Evolutionary conservation across 78 protist genomes (phyloP).

Genomic region (Dictyostelium firmibasis): DNA sequence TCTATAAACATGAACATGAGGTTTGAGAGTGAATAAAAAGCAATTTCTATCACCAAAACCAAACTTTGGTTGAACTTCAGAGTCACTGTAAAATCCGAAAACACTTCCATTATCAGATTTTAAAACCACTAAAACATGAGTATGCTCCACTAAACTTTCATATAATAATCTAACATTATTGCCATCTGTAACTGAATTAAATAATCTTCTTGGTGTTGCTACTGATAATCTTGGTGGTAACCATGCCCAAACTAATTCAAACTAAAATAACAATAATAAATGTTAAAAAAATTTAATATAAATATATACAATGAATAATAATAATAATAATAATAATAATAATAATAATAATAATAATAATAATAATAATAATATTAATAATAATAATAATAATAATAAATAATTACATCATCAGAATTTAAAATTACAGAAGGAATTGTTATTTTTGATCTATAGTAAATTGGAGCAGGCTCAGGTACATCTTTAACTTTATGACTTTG

Average conservation of each 20-base stretch:
- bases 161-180: slow-evolving; percentile 17
- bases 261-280: neutral
- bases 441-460: slow-evolving; percentile 50
- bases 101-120: slow-evolving; percentile 18
- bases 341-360: too few species aligned
- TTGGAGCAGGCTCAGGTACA: slow-evolving; percentile 54
- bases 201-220: slow-evolving; percentile 44
- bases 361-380: too few species aligned
- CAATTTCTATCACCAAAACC: slow-evolving; percentile 26
- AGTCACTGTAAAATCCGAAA: slow-evolving; percentile 50
- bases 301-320: neutral
- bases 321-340: too few species aligned
- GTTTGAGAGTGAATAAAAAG: slow-evolving; percentile 43
- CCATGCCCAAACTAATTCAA: slow-evolving; percentile 73
- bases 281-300: neutral
- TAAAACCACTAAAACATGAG: neutral
- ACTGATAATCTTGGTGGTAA: slow-evolving; percentile 45
- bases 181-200: slow-evolving; percentile 18
- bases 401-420: slow-evolving; percentile 41
- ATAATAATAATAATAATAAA: neutral
- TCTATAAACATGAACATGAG: slow-evolving; percentile 39
- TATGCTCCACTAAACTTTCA: neutral
- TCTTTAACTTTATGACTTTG: slow-evolving; percentile 23
- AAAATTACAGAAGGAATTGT: slow-evolving; percentile 40
- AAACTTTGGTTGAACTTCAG: neutral